Base-by-base conservation (phyloP, 177 flowering plant species). In the Vitis hybrid region DNA sequence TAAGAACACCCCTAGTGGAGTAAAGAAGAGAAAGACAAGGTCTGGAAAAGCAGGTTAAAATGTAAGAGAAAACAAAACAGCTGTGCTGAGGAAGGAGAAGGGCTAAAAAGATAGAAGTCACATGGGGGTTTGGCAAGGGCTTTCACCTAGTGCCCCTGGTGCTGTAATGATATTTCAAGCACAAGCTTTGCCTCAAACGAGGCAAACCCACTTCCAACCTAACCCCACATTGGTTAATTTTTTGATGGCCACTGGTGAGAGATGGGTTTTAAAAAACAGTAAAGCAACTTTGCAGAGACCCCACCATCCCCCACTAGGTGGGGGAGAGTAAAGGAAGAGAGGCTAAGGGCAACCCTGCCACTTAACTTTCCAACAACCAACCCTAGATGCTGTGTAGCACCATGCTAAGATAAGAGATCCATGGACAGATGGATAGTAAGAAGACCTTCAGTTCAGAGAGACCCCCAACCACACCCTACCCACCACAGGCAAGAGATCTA, bases 141-240 rank as follows among this genome's bases (percentile, higher is more conserved):
- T 70, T 74, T 66, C 29, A 49, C 60, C 70, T 50, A 72, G 72
- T 76, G 78, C 76, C 63, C 60, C 45, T 39, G 45, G 45, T 19
- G 62, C 52, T 70, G 76, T 70, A 80, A 80, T 77, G 49, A 77
- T 79, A 53, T 65, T 61, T 62, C 51, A 63, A 53, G n/a, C 65
- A 70, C 57, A 61, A 56, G 57, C 62, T 69, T 68, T 60, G 53
- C 76, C 68, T 22, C 48, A 51, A 66, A 66, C 68, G 68, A 76
- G 63, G 71, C 72, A 68, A 51, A 31, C 67, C 64, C 58, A 57
- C 64, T 18, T 63, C n/a, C 48, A 51, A 63, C 50, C 51, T 21
- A 67, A 14, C 56, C 62, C 55, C 66, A 26, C 56, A 55, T 67
- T 62, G 58, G 53, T 64, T 57, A 50, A 56, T 59, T 10, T 39